Evolutionary conservation across 176 grass and related monocot genomes (phyloP).

Genomic region (Eragrostis nindensis): DNA sequence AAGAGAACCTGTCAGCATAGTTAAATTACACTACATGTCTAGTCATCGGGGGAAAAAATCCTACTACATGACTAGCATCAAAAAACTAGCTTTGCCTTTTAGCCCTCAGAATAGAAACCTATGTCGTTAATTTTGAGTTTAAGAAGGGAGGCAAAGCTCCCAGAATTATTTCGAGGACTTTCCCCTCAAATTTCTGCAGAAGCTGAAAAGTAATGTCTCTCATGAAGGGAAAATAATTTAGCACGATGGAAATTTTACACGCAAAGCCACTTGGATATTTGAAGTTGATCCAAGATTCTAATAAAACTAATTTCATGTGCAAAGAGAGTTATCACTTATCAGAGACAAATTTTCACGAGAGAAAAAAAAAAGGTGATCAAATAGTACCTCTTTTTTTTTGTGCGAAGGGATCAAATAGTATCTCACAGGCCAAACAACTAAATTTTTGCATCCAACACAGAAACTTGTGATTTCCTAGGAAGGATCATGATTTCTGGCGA

Average conservation of each 20-base stretch:
- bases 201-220: not conserved
- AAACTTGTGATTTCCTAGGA: not conserved
- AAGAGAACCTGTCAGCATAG: constrained; percentile 10
- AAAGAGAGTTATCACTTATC: not conserved
- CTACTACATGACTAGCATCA: constrained; percentile 12
- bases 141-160: not conserved
- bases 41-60: too few relatives aligned
- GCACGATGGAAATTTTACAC: not conserved
- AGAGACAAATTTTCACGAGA: not conserved
- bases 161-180: not conserved
- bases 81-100: not conserved
- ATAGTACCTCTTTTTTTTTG: too few relatives aligned
- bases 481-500: not conserved
- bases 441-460: not conserved
- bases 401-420: too few relatives aligned
- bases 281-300: not conserved
- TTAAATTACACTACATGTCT: too few relatives aligned
- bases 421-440: not conserved
- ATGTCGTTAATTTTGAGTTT: not conserved
- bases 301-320: not conserved
- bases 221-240: not conserved
- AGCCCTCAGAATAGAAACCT: not conserved
- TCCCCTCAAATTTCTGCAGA: not conserved
- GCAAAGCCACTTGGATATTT: not conserved
- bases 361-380: not conserved